phyloP scores from a whole-genome alignment of 2,329 filamentous ascomycete genomes.

The Fusarium irregulare region DNA sequence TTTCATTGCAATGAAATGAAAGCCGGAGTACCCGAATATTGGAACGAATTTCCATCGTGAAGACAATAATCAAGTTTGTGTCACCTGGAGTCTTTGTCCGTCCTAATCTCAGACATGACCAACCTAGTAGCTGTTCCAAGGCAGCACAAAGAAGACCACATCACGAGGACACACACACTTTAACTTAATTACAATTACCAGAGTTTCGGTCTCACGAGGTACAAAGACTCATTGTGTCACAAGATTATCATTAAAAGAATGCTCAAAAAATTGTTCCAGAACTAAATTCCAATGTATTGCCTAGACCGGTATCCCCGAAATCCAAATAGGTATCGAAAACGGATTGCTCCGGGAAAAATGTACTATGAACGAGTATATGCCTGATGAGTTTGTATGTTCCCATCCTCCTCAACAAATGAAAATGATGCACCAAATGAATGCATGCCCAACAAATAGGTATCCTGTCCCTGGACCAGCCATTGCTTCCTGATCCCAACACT shows the following conservation, averaged over 20 bases:
- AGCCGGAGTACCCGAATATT: background rate
- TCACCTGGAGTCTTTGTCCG: background rate
- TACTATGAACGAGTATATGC: constrained; percentile 17
- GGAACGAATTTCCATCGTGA: background rate
- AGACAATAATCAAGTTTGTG: background rate
- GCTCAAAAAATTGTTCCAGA: background rate
- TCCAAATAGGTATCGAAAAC: constrained; percentile 43
- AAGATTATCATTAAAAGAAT: background rate
- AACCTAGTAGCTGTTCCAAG: background rate
- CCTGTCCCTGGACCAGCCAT: constrained; percentile 37
- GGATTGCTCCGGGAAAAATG: constrained; percentile 40
- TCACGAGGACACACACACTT: constrained; percentile 8
- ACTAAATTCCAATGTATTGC: constrained; percentile 15
- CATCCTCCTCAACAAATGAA: constrained; percentile 15
- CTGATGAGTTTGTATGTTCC: constrained; percentile 14
- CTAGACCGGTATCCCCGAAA: constrained; percentile 8
- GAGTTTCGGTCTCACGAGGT: background rate
- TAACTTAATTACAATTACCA: background rate
- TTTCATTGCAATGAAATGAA: background rate
- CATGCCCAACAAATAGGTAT: constrained; percentile 21
- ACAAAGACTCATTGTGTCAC: background rate
- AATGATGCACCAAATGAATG: constrained; percentile 14
- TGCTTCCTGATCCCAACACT: constrained; percentile 25
- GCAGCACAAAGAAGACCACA: constrained; percentile 1
- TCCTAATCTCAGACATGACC: background rate